These are phyloP conservation scores for Leccinum incarnatum DNA, from an alignment of 768 basidiomycete species.

Conservation along the genomic window DNA sequence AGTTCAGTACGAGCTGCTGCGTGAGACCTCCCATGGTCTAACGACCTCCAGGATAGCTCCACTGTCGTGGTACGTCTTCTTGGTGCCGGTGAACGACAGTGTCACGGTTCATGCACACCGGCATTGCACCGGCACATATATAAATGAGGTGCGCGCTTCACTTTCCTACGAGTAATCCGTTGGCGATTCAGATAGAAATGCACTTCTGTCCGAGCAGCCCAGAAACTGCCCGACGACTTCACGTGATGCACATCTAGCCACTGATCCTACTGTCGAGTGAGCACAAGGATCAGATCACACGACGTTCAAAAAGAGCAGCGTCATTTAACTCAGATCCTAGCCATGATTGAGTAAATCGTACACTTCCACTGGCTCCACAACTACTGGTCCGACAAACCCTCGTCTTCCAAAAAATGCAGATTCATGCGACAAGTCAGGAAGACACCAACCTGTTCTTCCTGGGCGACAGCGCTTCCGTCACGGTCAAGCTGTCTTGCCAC, in stretches of 20 bases:
- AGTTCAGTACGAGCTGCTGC: too few relatives aligned
- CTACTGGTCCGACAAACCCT: neutral
- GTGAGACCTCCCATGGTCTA: too few relatives aligned
- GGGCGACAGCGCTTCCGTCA: constrained; percentile 35
- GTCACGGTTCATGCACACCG: too few relatives aligned
- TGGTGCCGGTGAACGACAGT: neutral
- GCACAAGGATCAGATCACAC: neutral
- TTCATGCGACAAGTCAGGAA: constrained; percentile 4
- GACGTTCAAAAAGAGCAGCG: too few relatives aligned
- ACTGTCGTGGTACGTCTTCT: neutral
- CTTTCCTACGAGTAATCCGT: neutral
- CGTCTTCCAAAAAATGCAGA: neutral
- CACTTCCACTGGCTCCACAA: neutral
- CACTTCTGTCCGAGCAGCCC: too few relatives aligned
- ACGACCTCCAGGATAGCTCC: too few relatives aligned
- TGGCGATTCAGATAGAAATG: too few relatives aligned
- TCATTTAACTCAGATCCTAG: neutral
- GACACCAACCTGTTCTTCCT: constrained; percentile 8
- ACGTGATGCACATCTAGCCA: neutral
- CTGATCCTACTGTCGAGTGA: neutral
- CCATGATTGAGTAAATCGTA: neutral
- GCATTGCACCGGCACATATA: too few relatives aligned
- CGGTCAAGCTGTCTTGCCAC: constrained; percentile 36
- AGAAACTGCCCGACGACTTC: neutral
- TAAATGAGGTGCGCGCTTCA: neutral